phyloP scores from a whole-genome alignment of 1,284 basidiomycete genomes.

The Xerocomus nothofagi region DNA sequence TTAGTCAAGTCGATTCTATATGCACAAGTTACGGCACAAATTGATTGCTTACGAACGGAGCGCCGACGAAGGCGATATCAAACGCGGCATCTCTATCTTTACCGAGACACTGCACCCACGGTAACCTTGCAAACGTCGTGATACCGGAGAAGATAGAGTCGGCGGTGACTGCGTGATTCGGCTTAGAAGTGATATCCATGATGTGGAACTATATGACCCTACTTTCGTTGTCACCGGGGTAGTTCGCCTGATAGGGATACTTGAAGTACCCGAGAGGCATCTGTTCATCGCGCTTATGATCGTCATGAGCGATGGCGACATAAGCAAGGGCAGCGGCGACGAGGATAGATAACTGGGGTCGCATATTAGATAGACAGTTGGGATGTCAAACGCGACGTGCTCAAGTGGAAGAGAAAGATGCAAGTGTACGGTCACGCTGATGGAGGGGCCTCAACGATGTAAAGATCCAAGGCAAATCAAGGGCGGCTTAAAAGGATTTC shows the following conservation, averaged over 20 bases:
- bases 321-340: constrained; percentile 21
- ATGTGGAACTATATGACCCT: neutral
- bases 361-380: constrained; percentile 30
- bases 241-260: constrained; percentile 58
- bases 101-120: constrained; percentile 72
- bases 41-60: constrained; percentile 65
- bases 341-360: constrained; percentile 18
- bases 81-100: constrained; percentile 54
- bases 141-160: constrained; percentile 74
- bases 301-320: constrained; percentile 37
- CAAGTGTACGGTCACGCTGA: neutral
- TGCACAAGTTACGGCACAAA: constrained; percentile 4
- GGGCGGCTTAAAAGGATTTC: constrained; percentile 24
- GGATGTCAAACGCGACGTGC: neutral
- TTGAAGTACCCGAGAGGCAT: constrained; percentile 64
- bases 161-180: constrained; percentile 51
- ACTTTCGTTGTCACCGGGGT: constrained; percentile 56
- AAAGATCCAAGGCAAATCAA: neutral
- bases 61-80: constrained; percentile 78
- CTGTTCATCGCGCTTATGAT: constrained; percentile 49
- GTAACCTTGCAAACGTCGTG: constrained; percentile 72
- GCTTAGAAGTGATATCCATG: neutral
- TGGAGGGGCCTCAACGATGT: neutral
- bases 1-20: neutral
- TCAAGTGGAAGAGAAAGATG: neutral